phyloP scores from a whole-genome alignment of 2,329 filamentous ascomycete species.

The Xylaria sp. region DNA sequence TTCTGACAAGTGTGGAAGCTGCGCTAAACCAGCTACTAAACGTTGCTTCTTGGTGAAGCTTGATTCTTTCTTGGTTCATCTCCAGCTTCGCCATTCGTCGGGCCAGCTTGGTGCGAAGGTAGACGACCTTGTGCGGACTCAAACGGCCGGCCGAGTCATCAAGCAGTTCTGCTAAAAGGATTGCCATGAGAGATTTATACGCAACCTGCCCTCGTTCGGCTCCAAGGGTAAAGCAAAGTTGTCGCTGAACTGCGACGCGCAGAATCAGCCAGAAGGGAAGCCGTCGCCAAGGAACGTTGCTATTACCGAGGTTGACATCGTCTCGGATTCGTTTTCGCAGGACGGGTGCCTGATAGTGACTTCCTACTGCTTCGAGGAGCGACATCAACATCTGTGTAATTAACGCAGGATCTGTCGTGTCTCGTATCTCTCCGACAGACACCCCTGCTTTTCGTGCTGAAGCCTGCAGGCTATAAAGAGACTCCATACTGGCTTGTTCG shows the following conservation, averaged over 20 bases:
- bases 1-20: constrained; percentile 46
- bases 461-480: constrained; percentile 63
- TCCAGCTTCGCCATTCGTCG: constrained; percentile 69
- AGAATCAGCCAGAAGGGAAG: constrained; percentile 70
- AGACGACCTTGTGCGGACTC: constrained; percentile 51
- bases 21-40: constrained; percentile 45
- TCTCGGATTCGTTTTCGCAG: constrained; percentile 70
- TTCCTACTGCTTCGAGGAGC: constrained; percentile 65
- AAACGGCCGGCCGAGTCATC: constrained; percentile 47
- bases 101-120: constrained; percentile 63
- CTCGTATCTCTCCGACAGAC: constrained; percentile 62
- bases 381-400: constrained; percentile 70
- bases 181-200: constrained; percentile 69
- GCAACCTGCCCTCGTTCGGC: constrained; percentile 55
- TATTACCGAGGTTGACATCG: constrained; percentile 63
- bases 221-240: constrained; percentile 56
- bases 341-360: constrained; percentile 46
- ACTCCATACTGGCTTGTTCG: constrained; percentile 64
- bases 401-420: constrained; percentile 66
- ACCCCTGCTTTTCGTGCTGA: constrained; percentile 62
- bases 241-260: constrained; percentile 65
- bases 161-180: constrained; percentile 59
- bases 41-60: neutral
- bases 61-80: constrained; percentile 35
- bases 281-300: constrained; percentile 68